Percentiles rank a stretch among this genome's conserved stretches.
These are phyloP conservation scores for Arabidopsis lyrata DNA, from an alignment of 441 rosid species.

Conservation along the genomic window DNA sequence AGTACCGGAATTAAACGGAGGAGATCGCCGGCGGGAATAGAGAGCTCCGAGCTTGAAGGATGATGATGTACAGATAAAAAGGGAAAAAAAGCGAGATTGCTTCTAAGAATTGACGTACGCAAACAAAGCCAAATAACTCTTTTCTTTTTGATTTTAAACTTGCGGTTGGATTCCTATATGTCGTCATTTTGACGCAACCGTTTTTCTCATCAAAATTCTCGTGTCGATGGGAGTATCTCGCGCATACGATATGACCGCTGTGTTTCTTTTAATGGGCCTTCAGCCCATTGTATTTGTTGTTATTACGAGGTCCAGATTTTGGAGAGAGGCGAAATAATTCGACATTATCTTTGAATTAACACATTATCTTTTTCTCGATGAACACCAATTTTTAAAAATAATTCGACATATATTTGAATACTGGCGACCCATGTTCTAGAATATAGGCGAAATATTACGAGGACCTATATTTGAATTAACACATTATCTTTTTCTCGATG, in stretches of 20 bases:
- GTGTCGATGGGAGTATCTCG: not conserved
- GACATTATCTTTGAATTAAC: too few relatives aligned
- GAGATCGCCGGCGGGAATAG: conserved; percentile 32
- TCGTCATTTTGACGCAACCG: conserved; percentile 48
- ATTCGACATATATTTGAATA: too few relatives aligned
- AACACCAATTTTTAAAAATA: too few relatives aligned
- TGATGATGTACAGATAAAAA: conserved; percentile 7
- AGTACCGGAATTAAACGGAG: conserved; percentile 28
- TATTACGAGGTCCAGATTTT: not conserved
- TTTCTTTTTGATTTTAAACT: conserved; percentile 26
- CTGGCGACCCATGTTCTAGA: too few relatives aligned
- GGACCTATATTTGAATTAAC: too few relatives aligned
- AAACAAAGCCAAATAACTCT: conserved; percentile 16
- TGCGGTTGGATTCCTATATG: conserved; percentile 46
- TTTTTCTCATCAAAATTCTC: conserved; percentile 33
- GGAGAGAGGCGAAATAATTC: not conserved
- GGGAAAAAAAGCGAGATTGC: conserved; percentile 39
- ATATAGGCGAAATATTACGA: too few relatives aligned
- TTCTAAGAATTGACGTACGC: conserved; percentile 47
- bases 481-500: too few relatives aligned
- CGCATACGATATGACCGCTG: not conserved
- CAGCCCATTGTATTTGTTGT: conserved; percentile 5
- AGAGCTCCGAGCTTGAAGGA: conserved; percentile 33
- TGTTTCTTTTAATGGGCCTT: conserved; percentile 9
- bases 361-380: too few relatives aligned